Evolutionary conservation across 331 rosid genomes (phyloP).

Genomic region (Rosa hybrid): DNA sequence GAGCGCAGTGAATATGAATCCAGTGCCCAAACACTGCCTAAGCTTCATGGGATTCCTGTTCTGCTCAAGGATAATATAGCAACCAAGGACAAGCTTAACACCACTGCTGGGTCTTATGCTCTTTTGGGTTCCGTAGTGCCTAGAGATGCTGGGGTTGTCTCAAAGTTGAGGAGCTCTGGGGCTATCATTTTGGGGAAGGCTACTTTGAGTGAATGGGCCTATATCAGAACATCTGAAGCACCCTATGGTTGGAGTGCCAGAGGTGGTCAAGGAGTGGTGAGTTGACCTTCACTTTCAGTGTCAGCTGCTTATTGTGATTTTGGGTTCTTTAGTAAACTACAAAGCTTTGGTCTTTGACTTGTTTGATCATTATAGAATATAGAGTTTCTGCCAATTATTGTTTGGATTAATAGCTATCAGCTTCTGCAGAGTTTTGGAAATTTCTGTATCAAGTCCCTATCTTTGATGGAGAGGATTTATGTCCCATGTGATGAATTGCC

Average conservation of each 20-base stretch:
- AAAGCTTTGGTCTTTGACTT: not conserved
- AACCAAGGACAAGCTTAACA: slow-evolving; percentile 50
- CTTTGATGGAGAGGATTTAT: not conserved
- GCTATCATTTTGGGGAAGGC: slow-evolving; percentile 62
- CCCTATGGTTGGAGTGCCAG: slow-evolving; percentile 42
- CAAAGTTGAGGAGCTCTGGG: slow-evolving; percentile 51
- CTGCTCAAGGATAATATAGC: slow-evolving; percentile 19
- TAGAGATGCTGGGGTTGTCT: slow-evolving; percentile 60
- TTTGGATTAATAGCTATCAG: not conserved
- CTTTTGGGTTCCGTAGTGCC: slow-evolving; percentile 53
- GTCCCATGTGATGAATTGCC: not conserved
- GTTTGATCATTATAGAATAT: not conserved
- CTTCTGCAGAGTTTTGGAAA: not conserved
- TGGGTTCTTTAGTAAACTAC: not conserved
- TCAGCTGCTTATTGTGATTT: not conserved
- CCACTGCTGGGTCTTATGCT: slow-evolving; percentile 58
- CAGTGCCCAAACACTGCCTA: slow-evolving; percentile 13
- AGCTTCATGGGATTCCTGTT: slow-evolving; percentile 63
- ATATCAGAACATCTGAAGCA: slow-evolving; percentile 20
- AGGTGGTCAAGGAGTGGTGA: slow-evolving; percentile 36
- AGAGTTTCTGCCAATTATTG: not conserved
- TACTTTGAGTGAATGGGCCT: slow-evolving; percentile 41
- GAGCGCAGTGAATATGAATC: slow-evolving; percentile 23
- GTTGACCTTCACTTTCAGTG: not conserved
- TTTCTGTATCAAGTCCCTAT: not conserved